Conservation (phyloP, 2,329 filamentous ascomycete species). For the Alternaria alternata region DNA sequence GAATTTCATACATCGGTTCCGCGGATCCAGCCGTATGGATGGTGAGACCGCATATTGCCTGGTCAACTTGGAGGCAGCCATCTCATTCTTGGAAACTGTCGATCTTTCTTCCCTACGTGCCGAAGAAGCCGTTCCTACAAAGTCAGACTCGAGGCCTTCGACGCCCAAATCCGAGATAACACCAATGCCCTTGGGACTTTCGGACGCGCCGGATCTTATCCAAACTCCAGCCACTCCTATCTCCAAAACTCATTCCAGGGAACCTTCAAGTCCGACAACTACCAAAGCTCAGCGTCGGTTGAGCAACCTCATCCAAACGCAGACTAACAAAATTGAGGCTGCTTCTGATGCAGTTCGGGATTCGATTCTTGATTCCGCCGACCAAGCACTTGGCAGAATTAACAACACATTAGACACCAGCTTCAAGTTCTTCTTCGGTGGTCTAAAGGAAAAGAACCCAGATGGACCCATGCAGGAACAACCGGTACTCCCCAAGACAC, state of each 20-base stretch:
- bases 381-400: conserved; percentile 91
- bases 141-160: conserved; percentile 58
- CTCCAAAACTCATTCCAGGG: conserved; percentile 27
- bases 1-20: conserved; percentile 92
- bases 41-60: conserved; percentile 96
- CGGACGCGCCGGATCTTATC: conserved; percentile 49
- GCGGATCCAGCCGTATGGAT: conserved; percentile 83
- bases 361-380: conserved; percentile 78
- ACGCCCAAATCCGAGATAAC: conserved; percentile 53
- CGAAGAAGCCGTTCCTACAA: conserved; percentile 72
- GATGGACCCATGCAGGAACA: conserved; percentile 41
- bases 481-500: conserved; percentile 78
- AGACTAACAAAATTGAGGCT: conserved; percentile 80
- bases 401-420: conserved; percentile 89
- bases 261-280: conserved; percentile 49
- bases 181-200: conserved; percentile 51
- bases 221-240: conserved; percentile 50
- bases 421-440: conserved; percentile 91
- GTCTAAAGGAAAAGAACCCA: conserved; percentile 73
- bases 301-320: conserved; percentile 85
- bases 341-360: conserved; percentile 80
- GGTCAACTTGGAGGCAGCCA: conserved; percentile 93
- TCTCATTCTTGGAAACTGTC: conserved; percentile 93
- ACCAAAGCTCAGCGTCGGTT: conserved; percentile 74
- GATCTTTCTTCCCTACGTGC: conserved; percentile 87